Evolutionary conservation across 352 stramenopile genomes (phyloP), one percentile per base, ranked within the genome.

Genomic region (Phytopythium ostracodes): DNA sequence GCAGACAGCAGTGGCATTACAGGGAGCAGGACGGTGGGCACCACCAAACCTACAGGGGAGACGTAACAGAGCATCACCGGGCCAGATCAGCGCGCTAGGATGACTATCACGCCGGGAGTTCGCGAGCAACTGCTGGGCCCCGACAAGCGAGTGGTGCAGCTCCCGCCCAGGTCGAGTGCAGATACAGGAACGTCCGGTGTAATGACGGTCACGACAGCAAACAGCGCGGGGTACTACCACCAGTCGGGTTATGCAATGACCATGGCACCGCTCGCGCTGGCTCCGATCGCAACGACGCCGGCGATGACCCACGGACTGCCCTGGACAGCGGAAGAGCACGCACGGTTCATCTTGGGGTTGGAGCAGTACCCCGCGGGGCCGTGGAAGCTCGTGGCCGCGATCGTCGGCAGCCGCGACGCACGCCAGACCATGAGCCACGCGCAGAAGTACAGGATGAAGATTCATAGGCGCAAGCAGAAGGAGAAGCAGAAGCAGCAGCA

Each of bases 381-480:
- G 0, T 87, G 77, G 75, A 70, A 72, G 56, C 59, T 65, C 22
- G 79, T 87, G 49, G 71, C 77, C 5, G 60, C 56, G 25, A 64
- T 75, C 36, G 75, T 87, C 0, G 69, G 77, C 42, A 84, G 74
- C 0, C 70, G 73, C 18, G 75, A 79, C 12, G 59, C 67, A 4
- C 66, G 75, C 15, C 77, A 83, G 57, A 81, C 70, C 8, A 83
- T 85, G 75, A 79, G 72, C 18, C 75, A 87, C 46, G 75, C 72
- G 5, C 77, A 87, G 27, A 87, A 87, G 56, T 79, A 79, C 63
- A 72, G 77, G 20, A 71, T 84, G 56, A 73, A 71, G 57, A 81
- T 86, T 27, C 60, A 70, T 18, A 73, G 76, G 56, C 63, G 56
- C 8, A 43, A 58, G 8, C 33, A 31, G 20, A 58, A 58, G n/a